Evolutionary conservation across 768 basidiomycete genomes (phyloP).

Genomic region (Termitomyces sp.): DNA sequence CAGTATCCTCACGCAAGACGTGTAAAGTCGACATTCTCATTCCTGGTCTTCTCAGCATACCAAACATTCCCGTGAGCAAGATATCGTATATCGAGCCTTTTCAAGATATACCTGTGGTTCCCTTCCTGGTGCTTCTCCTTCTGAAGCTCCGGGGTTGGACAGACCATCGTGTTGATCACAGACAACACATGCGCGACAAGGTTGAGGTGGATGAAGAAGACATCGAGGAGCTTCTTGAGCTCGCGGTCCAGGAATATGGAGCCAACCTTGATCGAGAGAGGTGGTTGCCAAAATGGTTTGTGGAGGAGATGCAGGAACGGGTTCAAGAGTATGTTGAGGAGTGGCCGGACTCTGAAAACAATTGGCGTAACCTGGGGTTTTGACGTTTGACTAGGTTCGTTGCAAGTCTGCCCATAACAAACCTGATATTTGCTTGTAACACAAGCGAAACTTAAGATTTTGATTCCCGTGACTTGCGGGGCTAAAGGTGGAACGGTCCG

Average conservation of each 20-base stretch:
- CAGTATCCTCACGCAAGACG: conserved; percentile 16
- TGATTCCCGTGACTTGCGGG: too few species aligned
- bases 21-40: conserved; percentile 38
- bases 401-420: too few species aligned
- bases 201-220: conserved; percentile 36
- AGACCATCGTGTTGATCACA: conserved; percentile 30
- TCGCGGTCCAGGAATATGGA: conserved; percentile 26
- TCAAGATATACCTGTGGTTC: conserved; percentile 32
- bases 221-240: conserved; percentile 34
- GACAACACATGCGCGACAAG: conserved; percentile 31
- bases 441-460: too few species aligned
- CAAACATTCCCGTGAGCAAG: conserved; percentile 20
- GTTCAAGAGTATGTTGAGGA: conserved; percentile 19
- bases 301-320: conserved; percentile 20
- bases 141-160: conserved; percentile 41
- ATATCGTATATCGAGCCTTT: conserved; percentile 18
- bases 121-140: conserved; percentile 33
- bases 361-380: conserved; percentile 12
- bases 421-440: too few species aligned
- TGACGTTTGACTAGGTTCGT: too few species aligned
- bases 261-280: conserved; percentile 16
- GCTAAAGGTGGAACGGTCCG: too few species aligned
- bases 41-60: conserved; percentile 34
- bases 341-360: background rate
- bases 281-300: conserved; percentile 28